phyloP scores from a whole-genome alignment of 805 yeast genomes.

The Yarrowia phangngaensis region DNA sequence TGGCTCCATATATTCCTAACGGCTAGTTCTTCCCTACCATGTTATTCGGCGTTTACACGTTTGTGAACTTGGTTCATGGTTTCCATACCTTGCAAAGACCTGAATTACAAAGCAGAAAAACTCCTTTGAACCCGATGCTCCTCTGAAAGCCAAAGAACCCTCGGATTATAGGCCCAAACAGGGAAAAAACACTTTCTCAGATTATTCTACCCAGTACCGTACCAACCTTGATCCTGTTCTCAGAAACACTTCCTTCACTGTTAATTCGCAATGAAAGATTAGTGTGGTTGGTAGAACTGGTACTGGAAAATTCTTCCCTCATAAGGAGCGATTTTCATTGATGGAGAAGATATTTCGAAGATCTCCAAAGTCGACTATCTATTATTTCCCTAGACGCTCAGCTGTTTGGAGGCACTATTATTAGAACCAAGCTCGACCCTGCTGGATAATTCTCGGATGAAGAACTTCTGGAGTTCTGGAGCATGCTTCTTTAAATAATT shows the following conservation, averaged over 20 bases:
- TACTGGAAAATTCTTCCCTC: constrained; percentile 79
- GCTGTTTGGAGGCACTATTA: constrained; percentile 57
- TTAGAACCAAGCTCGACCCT: constrained; percentile 62
- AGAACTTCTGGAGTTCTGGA: constrained; percentile 54
- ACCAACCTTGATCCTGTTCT: constrained; percentile 69
- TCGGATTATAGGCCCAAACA: too few relatives aligned
- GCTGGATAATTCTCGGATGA: constrained; percentile 48
- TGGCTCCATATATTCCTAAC: too few relatives aligned
- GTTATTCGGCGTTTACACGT: too few relatives aligned
- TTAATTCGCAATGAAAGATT: constrained; percentile 69
- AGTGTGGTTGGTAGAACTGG: constrained; percentile 92
- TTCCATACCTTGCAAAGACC: too few relatives aligned
- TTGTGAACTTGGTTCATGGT: too few relatives aligned
- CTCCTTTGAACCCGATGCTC: too few relatives aligned
- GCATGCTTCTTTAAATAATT: constrained; percentile 52
- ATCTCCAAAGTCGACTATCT: constrained; percentile 53
- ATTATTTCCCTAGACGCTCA: constrained; percentile 72
- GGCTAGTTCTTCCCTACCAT: too few relatives aligned
- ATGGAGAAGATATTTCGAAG: constrained; percentile 52
- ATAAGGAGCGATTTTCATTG: constrained; percentile 53
- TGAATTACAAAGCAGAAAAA: too few relatives aligned
- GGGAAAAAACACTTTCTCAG: constrained; percentile 60
- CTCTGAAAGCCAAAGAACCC: too few relatives aligned
- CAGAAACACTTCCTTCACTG: constrained; percentile 56
- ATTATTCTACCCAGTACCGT: constrained; percentile 68